These are phyloP conservation scores for Dendrocalamus sinicus DNA, from an alignment of 176 grass and related monocot species.

Conservation along the genomic window DNA sequence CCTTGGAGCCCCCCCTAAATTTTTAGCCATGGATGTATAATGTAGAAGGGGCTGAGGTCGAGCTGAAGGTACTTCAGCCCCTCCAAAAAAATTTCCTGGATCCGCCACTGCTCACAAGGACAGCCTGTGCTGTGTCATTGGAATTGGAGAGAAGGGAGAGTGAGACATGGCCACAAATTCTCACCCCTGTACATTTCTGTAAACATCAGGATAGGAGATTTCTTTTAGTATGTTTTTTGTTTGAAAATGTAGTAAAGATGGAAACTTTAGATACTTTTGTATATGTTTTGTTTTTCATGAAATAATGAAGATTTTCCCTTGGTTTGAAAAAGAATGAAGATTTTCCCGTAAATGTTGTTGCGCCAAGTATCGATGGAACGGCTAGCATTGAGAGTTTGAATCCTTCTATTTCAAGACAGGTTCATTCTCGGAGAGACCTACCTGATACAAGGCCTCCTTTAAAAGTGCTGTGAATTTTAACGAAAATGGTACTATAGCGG, in stretches of 20 bases:
- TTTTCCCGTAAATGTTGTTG: background rate
- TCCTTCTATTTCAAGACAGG: background rate
- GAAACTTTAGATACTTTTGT: background rate
- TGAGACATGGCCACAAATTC: conserved; percentile 24
- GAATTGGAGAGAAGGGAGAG: background rate
- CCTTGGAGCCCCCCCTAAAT: no score
- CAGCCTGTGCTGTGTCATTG: conserved; percentile 41
- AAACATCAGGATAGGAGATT: background rate
- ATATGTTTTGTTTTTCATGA: background rate
- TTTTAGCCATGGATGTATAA: no score
- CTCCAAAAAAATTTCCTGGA: no score
- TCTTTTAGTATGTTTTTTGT: background rate
- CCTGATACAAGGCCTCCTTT: no score
- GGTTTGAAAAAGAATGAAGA: background rate
- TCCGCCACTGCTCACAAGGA: conserved; percentile 45
- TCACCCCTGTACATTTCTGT: conserved; percentile 29
- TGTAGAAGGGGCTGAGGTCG: no score
- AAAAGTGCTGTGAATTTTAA: no score
- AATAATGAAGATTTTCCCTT: background rate
- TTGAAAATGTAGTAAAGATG: background rate
- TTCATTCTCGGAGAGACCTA: conserved; percentile 5
- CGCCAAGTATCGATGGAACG: background rate
- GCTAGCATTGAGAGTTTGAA: background rate
- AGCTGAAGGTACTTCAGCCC: no score
- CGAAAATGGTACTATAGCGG: no score